A percentile compares a stretch with the other conserved stretches of the same genome.
phyloP scores from a whole-genome alignment of 2,329 filamentous ascomycete species.

The Akanthomyces dipterigenus region DNA sequence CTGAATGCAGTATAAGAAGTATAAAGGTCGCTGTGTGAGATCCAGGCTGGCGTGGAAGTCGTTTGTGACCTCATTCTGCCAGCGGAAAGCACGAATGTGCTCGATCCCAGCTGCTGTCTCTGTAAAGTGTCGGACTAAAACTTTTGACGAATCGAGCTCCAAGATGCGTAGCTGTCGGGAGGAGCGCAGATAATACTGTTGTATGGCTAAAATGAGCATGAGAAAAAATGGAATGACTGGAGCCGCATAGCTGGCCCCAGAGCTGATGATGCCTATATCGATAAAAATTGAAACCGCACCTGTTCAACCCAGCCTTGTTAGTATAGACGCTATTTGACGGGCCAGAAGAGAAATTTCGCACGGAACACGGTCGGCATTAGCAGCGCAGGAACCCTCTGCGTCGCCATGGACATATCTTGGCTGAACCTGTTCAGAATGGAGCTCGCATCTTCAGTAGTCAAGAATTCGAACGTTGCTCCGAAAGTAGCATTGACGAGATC shows the following conservation, averaged over 20 bases:
- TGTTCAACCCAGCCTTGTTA: not conserved
- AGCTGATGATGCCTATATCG: slow-evolving; percentile 17
- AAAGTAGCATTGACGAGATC: not conserved
- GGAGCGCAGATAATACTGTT: slow-evolving; percentile 27
- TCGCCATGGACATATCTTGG: not conserved
- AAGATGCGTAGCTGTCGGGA: slow-evolving; percentile 30
- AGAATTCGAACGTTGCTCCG: not conserved
- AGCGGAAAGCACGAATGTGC: slow-evolving; percentile 49
- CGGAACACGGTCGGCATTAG: not conserved
- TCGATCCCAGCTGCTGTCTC: slow-evolving; percentile 39
- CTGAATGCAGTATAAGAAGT: slow-evolving; percentile 48
- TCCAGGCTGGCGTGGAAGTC: slow-evolving; percentile 41
- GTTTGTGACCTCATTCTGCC: slow-evolving; percentile 35
- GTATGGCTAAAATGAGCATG: slow-evolving; percentile 20
- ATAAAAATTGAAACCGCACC: slow-evolving; percentile 17
- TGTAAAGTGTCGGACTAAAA: slow-evolving; percentile 28
- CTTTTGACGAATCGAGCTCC: slow-evolving; percentile 28
- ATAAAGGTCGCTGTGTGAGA: slow-evolving; percentile 45
- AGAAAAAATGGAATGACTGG: slow-evolving; percentile 21
- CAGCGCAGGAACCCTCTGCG: not conserved
- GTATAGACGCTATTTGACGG: too few species aligned
- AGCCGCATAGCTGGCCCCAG: slow-evolving; percentile 23
- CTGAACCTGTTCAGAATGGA: slow-evolving; percentile 6
- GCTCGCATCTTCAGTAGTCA: not conserved
- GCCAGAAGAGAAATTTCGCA: not conserved